These are phyloP conservation scores for Eutypella sp. DNA, from an alignment of 2,329 filamentous ascomycete species.

Conservation along the genomic window DNA sequence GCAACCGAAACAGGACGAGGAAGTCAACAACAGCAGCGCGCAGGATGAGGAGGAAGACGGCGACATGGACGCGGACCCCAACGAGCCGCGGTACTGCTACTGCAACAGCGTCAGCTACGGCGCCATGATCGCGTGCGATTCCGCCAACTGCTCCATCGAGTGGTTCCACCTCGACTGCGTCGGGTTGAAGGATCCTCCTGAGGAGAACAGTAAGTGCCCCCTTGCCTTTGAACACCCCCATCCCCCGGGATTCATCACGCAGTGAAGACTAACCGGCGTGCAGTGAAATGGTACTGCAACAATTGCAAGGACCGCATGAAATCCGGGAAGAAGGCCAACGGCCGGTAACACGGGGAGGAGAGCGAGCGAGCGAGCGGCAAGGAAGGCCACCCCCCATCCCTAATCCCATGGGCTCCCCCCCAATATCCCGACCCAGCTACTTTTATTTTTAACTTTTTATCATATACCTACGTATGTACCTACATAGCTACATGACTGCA, in stretches of 20 bases:
- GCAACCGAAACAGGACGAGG: conserved; percentile 41
- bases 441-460: too few relatives aligned
- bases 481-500: not conserved
- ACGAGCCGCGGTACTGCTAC: conserved; percentile 74
- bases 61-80: conserved; percentile 60
- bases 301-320: conserved; percentile 67
- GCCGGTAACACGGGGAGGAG: conserved; percentile 38
- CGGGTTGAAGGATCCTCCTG: conserved; percentile 73
- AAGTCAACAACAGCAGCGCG: conserved; percentile 34
- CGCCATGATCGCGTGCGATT: conserved; percentile 80
- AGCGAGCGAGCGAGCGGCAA: too few relatives aligned
- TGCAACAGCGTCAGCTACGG: conserved; percentile 77
- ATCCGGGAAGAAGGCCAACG: conserved; percentile 47
- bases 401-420: too few relatives aligned
- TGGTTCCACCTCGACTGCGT: conserved; percentile 85
- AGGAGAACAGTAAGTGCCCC: conserved; percentile 60
- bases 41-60: conserved; percentile 50
- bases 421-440: too few relatives aligned
- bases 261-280: conserved; percentile 25
- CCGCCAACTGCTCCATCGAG: conserved; percentile 65
- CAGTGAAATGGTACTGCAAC: conserved; percentile 79
- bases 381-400: too few relatives aligned
- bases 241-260: not conserved
- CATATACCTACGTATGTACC: not conserved
- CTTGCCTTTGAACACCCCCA: not conserved